Base-by-base conservation (phyloP, 2,329 filamentous ascomycete genomes). In the Aspergillus floridensis region DNA sequence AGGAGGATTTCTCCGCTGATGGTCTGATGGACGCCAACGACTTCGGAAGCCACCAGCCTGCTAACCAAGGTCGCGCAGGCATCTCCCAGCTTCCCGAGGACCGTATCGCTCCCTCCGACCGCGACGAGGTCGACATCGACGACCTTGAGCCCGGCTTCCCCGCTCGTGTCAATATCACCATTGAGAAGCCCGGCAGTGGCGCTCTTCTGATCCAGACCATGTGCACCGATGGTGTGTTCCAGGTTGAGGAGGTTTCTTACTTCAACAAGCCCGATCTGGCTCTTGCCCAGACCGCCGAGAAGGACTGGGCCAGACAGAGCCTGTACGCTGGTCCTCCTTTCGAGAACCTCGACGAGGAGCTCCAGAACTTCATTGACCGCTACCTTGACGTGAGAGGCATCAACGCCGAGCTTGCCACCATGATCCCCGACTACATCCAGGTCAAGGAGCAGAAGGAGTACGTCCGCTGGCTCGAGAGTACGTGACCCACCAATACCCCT, bases 361-460 rank as follows among this genome's bases (percentile, higher is more conserved):
- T 99, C 49, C 93, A 98, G 82, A 84, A 92, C 56, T 84, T 96
- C 69, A 84, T 98, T 75, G 93, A 98, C 84, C 87, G 89, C 69
- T 99, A 93, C 81, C 85, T 99, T 64, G 92, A 96, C 78, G 95
- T 97, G 84, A 87, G 95, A 69, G 95, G 93, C 65, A 86, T 99
- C 78, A 92, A 93, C 72, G 88, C 89, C 69, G 86, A 88, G 60
- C 85, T 99, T 69, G 93, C 93, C 56, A 81, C 93, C 67, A 97
- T 98, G 77, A 88, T 96, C 49, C 92, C 93, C 41, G 93, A 98
- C 76, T 99, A 96, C 81, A 93, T 98, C 72, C 92, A 98, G 75
- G 86, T 90, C 79, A 99, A 99, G 88, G 95, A 99, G 86, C 93
- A 98, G 86, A 90, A 88, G 80, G 95, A 99, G 84, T 99, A 99